Evolutionary conservation across 2,329 filamentous ascomycete genomes (phyloP).

Genomic region (Elsinoe arachidis): DNA sequence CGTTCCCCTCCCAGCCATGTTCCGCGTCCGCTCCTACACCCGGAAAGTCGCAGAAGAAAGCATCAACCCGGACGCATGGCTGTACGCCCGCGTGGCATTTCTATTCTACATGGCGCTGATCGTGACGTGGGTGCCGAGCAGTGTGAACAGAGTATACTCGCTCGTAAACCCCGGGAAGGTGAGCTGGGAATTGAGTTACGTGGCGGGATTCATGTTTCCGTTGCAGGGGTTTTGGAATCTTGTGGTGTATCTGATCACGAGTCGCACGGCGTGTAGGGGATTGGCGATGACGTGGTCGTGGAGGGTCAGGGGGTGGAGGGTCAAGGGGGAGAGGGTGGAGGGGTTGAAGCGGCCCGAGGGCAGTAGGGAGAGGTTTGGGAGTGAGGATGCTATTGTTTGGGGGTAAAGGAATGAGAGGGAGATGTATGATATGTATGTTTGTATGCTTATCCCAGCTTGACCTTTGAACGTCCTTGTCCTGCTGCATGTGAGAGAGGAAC

Average conservation of each 20-base stretch:
- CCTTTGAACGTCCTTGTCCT: too few species aligned
- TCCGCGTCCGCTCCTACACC: slow-evolving; percentile 8
- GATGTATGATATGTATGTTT: not conserved
- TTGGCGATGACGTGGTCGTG: not conserved
- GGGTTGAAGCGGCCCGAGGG: not conserved
- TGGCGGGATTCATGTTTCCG: slow-evolving; percentile 13
- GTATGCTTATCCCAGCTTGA: not conserved
- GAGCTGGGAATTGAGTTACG: slow-evolving; percentile 9
- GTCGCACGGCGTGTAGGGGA: slow-evolving; percentile 2
- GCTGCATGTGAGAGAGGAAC: not conserved
- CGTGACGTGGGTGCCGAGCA: slow-evolving; percentile 29
- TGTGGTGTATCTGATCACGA: slow-evolving; percentile 13
- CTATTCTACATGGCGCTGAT: slow-evolving; percentile 35
- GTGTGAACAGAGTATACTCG: slow-evolving; percentile 12
- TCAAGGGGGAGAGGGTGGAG: not conserved
- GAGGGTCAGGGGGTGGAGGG: not conserved
- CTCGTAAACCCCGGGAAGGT: not conserved
- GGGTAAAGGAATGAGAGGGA: not conserved
- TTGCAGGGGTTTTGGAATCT: slow-evolving; percentile 14
- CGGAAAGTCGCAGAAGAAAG: slow-evolving; percentile 7
- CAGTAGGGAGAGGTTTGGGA: slow-evolving; percentile 1
- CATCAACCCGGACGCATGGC: slow-evolving; percentile 30
- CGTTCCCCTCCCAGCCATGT: not conserved
- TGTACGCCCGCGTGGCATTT: slow-evolving; percentile 33
- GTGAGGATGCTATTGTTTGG: slow-evolving; percentile 7